Percentiles rank a stretch among this genome's conserved stretches.
Evolutionary conservation across 495 filamentous ascomycete species (phyloP).

Genomic region (Penicillium desertorum): DNA sequence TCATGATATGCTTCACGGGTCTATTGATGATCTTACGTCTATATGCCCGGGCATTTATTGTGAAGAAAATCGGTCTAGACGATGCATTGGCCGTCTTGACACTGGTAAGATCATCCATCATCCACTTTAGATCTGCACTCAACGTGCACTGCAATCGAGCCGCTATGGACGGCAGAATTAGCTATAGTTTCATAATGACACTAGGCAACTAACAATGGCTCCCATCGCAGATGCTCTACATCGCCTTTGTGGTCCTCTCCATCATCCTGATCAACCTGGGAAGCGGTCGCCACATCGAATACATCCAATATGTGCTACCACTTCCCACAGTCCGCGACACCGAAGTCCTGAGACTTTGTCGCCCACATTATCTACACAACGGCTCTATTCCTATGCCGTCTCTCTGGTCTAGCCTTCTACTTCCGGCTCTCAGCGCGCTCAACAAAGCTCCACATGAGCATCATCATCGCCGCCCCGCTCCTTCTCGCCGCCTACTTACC

Average conservation of each 20-base stretch:
- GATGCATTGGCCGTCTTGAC: slow-evolving; percentile 39
- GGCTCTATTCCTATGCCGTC: slow-evolving; percentile 44
- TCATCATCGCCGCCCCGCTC: slow-evolving; percentile 34
- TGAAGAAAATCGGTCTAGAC: slow-evolving; percentile 37
- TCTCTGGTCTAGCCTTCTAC: slow-evolving; percentile 52
- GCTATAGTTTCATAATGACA: background rate
- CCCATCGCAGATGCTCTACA: slow-evolving; percentile 28
- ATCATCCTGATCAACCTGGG: slow-evolving; percentile 46
- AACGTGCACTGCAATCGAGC: background rate
- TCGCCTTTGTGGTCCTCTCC: slow-evolving; percentile 38
- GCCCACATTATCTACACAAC: slow-evolving; percentile 50
- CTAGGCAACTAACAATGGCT: background rate
- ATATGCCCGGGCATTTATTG: slow-evolving; percentile 36
- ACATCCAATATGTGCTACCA: slow-evolving; percentile 47
- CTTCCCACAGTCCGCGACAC: slow-evolving; percentile 34
- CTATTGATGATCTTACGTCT: slow-evolving; percentile 33
- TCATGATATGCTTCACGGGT: slow-evolving; percentile 36
- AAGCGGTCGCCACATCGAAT: slow-evolving; percentile 47
- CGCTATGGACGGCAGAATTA: background rate
- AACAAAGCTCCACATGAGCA: slow-evolving; percentile 33
- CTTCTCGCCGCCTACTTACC: slow-evolving; percentile 40
- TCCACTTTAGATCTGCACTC: slow-evolving; percentile 15
- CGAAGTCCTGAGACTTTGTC: slow-evolving; percentile 45
- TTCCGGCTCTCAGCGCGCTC: slow-evolving; percentile 38
- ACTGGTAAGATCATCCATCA: slow-evolving; percentile 32